Conservation (phyloP, 805 yeast genomes). For the Priceomyces fermenticarens region DNA sequence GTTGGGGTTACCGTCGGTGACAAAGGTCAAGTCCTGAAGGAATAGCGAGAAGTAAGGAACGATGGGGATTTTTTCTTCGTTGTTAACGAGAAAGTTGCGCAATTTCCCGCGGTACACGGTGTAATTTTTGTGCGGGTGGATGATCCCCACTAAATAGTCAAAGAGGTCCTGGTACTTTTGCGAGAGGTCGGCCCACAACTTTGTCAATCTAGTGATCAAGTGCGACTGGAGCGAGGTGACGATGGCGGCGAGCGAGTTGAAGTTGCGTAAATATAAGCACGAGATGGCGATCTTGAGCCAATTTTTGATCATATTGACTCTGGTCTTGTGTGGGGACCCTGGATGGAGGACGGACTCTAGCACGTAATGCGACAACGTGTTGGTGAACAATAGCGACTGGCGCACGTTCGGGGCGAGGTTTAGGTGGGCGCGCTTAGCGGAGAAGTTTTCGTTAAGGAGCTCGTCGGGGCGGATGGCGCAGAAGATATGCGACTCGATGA, state of each 20-base stretch:
- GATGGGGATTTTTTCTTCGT: constrained; percentile 54
- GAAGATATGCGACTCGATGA: constrained; percentile 67
- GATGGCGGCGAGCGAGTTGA: constrained; percentile 75
- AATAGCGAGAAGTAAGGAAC: constrained; percentile 77
- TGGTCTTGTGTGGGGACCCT: constrained; percentile 41
- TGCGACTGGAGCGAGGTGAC: constrained; percentile 75
- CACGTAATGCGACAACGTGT: constrained; percentile 68
- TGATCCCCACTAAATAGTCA: constrained; percentile 61
- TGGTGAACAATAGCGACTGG: constrained; percentile 63
- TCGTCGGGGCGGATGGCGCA: constrained; percentile 64
- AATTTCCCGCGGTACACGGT: constrained; percentile 64
- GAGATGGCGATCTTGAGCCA: constrained; percentile 78
- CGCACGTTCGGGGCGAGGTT: constrained; percentile 63
- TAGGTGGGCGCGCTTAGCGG: constrained; percentile 56
- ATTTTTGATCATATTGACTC: constrained; percentile 54
- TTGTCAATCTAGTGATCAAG: constrained; percentile 59
- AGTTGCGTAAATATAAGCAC: constrained; percentile 69
- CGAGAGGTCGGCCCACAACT: constrained; percentile 56
- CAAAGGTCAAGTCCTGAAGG: constrained; percentile 75
- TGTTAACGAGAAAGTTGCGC: constrained; percentile 48
- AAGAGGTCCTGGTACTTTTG: constrained; percentile 60
- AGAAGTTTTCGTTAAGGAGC: constrained; percentile 60
- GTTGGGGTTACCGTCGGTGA: constrained; percentile 78
- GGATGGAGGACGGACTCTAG: constrained; percentile 65
- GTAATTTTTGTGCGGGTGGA: constrained; percentile 75